Percentiles rank a stretch among this genome's conserved stretches.
Conservation (phyloP, 345 rosid species). For the Sisymbrium altissimum region DNA sequence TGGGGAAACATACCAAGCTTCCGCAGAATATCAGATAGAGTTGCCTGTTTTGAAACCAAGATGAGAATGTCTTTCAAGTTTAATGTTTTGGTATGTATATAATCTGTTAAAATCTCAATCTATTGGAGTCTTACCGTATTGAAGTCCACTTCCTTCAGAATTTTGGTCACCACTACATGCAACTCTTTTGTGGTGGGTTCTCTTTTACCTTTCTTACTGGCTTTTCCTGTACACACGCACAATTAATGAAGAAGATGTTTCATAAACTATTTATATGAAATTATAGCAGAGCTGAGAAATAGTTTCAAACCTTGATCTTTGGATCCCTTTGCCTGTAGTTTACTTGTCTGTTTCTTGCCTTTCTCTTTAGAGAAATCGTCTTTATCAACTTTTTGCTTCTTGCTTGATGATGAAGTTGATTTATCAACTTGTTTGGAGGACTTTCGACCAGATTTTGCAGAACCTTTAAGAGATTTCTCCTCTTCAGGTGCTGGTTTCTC, state of each 20-base stretch:
- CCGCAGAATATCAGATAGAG: conserved; percentile 84
- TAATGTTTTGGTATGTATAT: background rate
- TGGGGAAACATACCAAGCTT: conserved; percentile 57
- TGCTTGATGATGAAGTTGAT: conserved; percentile 39
- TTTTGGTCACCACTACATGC: conserved; percentile 68
- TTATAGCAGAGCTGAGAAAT: background rate
- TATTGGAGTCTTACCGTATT: conserved; percentile 58
- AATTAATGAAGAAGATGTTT: background rate
- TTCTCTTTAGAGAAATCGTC: conserved; percentile 33
- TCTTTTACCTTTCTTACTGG: conserved; percentile 49
- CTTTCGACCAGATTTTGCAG: conserved; percentile 41
- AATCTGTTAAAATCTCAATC: conserved; percentile 1
- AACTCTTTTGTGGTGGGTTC: conserved; percentile 82
- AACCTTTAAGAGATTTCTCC: conserved; percentile 41
- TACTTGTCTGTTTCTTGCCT: conserved; percentile 54
- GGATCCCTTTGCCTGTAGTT: conserved; percentile 46
- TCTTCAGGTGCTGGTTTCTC: conserved; percentile 44
- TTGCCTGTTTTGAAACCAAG: conserved; percentile 61
- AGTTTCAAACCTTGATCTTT: conserved; percentile 60
- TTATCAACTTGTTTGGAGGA: conserved; percentile 47
- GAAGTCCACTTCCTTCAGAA: conserved; percentile 95
- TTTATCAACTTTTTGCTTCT: conserved; percentile 27
- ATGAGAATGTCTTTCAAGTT: background rate
- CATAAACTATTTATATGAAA: background rate
- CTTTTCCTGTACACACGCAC: conserved; percentile 49